Evolutionary conservation across 2,329 filamentous ascomycete species (phyloP).

Genomic region (Chrysoporthe deuterocubensis): DNA sequence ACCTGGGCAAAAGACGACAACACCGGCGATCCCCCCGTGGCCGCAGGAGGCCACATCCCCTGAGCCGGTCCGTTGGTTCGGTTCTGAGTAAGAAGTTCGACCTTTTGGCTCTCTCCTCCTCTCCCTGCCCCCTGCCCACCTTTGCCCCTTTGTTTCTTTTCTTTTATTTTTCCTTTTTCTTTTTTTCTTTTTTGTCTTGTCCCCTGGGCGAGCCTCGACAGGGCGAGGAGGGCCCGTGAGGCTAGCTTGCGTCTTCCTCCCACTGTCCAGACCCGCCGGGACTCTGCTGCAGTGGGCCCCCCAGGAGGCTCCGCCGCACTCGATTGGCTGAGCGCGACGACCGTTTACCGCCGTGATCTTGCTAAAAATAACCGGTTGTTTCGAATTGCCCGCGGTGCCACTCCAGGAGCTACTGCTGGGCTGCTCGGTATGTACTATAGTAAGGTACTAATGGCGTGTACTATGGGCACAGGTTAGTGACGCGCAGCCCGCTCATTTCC

Average conservation of each 20-base stretch:
- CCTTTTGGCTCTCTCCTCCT: neutral
- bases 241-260: neutral
- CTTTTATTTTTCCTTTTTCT: neutral
- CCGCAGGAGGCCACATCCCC: neutral
- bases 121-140: neutral
- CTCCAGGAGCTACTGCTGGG: slow-evolving; percentile 1
- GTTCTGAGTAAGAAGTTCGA: neutral
- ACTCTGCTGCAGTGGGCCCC: neutral
- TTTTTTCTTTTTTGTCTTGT: neutral
- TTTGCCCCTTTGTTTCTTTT: neutral
- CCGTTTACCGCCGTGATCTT: slow-evolving; percentile 14
- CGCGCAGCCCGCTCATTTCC: slow-evolving; percentile 2
- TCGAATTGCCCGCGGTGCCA: slow-evolving; percentile 10
- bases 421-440: neutral
- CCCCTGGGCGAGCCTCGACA: neutral
- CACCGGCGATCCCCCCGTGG: too few species aligned
- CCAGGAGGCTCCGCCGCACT: neutral
- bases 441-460: too few species aligned
- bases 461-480: neutral
- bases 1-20: neutral
- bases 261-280: neutral
- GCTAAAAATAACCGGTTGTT: slow-evolving; percentile 13
- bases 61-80: too few species aligned
- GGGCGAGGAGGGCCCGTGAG: neutral
- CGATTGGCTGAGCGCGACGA: neutral